phyloP scores from a whole-genome alignment of 805 yeast genomes.

The Peterozyma toletana region DNA sequence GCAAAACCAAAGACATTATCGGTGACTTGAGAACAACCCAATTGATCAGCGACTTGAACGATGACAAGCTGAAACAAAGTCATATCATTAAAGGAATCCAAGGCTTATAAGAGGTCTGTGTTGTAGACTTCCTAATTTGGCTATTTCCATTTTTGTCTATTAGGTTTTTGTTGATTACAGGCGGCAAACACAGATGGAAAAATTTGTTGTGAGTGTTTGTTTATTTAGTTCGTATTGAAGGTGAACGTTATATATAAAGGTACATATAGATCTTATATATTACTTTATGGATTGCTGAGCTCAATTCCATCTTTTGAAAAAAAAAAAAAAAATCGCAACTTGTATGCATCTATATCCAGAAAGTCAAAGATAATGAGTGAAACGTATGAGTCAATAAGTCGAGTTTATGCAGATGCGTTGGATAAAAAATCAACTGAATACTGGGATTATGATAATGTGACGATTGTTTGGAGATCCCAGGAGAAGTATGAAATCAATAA shows the following conservation, averaged over 20 bases:
- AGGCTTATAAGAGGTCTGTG: conserved; percentile 12
- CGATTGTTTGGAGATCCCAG: conserved; percentile 55
- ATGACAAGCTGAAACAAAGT: conserved; percentile 30
- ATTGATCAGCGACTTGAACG: conserved; percentile 24
- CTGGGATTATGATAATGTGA: conserved; percentile 78
- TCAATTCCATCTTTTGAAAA: too few species aligned
- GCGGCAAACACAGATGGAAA: not conserved
- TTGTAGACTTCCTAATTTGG: conserved; percentile 3
- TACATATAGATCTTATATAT: too few species aligned
- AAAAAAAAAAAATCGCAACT: too few species aligned
- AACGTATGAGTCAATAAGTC: conserved; percentile 28
- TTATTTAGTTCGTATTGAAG: not conserved
- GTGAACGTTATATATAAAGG: too few species aligned
- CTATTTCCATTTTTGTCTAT: not conserved
- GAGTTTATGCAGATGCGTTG: conserved; percentile 75
- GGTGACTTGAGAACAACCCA: conserved; percentile 53
- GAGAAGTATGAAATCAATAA: conserved; percentile 56
- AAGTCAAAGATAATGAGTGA: too few species aligned
- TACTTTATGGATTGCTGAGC: too few species aligned
- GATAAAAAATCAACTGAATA: conserved; percentile 60
- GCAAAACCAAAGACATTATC: conserved; percentile 84
- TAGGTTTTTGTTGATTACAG: not conserved
- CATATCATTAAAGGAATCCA: conserved; percentile 32
- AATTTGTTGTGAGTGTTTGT: not conserved
- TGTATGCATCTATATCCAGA: too few species aligned